A percentile compares a stretch with the other conserved stretches of the same genome.
These are phyloP conservation scores for Monilinia vaccinii-corymbosi DNA, from an alignment of 2,329 filamentous ascomycete genomes.

Conservation along the genomic window DNA sequence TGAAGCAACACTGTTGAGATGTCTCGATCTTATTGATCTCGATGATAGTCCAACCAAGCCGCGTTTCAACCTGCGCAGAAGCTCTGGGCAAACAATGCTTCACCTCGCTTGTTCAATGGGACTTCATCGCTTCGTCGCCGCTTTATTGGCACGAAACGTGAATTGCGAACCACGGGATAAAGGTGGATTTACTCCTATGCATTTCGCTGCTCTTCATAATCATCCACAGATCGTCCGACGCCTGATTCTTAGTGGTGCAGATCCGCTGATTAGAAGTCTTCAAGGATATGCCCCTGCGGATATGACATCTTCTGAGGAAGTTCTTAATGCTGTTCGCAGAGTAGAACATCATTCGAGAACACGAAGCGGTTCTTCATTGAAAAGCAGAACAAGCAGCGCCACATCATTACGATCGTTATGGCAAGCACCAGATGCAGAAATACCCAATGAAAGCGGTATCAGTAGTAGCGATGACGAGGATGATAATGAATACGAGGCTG, in stretches of 20 bases:
- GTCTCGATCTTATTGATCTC: constrained; percentile 70
- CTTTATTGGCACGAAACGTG: constrained; percentile 67
- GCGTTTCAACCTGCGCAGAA: constrained; percentile 53
- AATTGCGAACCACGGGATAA: constrained; percentile 67
- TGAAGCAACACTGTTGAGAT: constrained; percentile 48
- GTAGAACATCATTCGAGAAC: constrained; percentile 55
- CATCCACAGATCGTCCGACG: constrained; percentile 68
- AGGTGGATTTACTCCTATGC: constrained; percentile 73
- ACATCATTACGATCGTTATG: constrained; percentile 59
- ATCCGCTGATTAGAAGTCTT: constrained; percentile 59
- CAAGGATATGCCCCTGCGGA: constrained; percentile 64
- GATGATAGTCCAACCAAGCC: constrained; percentile 63
- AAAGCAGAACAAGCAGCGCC: constrained; percentile 56
- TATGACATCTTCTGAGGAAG: constrained; percentile 55
- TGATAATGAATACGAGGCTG: constrained; percentile 34
- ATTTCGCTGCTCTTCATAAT: constrained; percentile 69
- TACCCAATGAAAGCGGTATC: constrained; percentile 31
- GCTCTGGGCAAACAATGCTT: constrained; percentile 71
- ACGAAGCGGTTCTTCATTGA: constrained; percentile 52
- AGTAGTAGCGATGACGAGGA: constrained; percentile 36
- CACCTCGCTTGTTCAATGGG: constrained; percentile 71
- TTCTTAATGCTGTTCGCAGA: constrained; percentile 53
- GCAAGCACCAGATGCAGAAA: constrained; percentile 43
- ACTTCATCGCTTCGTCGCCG: constrained; percentile 66
- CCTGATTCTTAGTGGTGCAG: constrained; percentile 63